Evolutionary conservation across 177 flowering plant genomes (phyloP).

Genomic region (Vitis hybrid): DNA sequence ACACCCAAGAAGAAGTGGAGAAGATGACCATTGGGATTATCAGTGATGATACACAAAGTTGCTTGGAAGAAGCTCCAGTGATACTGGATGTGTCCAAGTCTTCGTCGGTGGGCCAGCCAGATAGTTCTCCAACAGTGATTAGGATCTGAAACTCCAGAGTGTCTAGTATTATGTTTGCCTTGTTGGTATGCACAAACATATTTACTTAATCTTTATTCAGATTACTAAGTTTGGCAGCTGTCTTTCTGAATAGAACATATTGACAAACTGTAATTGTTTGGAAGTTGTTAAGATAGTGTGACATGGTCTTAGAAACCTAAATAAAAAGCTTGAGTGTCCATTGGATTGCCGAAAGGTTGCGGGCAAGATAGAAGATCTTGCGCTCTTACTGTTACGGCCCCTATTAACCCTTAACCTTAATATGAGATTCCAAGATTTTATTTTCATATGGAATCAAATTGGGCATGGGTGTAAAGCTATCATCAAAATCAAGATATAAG

Average conservation of each 20-base stretch:
- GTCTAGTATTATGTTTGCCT: constrained; percentile 1
- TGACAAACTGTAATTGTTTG: background rate
- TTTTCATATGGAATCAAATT: no score
- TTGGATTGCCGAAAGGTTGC: no score
- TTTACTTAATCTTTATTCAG: background rate
- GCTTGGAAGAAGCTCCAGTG: constrained; percentile 79
- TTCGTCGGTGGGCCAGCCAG: constrained; percentile 62
- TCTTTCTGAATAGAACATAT: background rate
- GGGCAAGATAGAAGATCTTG: no score
- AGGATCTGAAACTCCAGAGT: constrained; percentile 28
- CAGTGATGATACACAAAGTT: constrained; percentile 82
- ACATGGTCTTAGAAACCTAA: no score
- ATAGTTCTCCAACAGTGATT: constrained; percentile 49
- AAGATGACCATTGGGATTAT: constrained; percentile 62
- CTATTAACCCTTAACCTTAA: no score
- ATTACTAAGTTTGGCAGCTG: background rate
- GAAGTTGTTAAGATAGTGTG: no score
- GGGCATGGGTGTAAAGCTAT: no score
- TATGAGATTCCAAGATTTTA: no score
- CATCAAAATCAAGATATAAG: no score
- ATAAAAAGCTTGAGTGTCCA: no score
- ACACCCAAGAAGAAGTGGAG: constrained; percentile 83
- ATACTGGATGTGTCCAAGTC: constrained; percentile 61
- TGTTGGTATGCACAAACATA: background rate
- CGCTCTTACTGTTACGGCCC: no score